Evolutionary conservation across 2,329 filamentous ascomycete genomes (phyloP).

Genomic region (Aspergillus hortae): DNA sequence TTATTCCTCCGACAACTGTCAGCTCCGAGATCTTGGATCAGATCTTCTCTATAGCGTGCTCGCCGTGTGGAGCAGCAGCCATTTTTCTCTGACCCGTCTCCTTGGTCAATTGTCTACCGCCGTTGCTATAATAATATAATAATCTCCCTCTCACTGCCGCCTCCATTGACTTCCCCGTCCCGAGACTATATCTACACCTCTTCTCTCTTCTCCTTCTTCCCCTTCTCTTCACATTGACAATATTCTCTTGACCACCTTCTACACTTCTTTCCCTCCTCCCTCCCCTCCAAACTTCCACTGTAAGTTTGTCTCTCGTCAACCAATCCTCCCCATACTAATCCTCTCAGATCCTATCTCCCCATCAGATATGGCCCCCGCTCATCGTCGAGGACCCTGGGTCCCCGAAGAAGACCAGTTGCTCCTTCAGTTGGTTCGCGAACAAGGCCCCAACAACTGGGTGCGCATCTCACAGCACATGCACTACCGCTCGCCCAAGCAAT

Average conservation of each 20-base stretch:
- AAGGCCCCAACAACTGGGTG: constrained; percentile 86
- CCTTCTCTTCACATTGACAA: background rate
- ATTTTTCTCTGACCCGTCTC: constrained; percentile 33
- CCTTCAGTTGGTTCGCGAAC: constrained; percentile 64
- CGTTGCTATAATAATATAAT: constrained; percentile 19
- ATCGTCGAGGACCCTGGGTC: constrained; percentile 80
- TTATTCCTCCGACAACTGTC: constrained; percentile 29
- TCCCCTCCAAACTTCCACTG: too few relatives aligned
- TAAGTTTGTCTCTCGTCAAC: too few relatives aligned
- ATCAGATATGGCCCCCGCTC: constrained; percentile 43
- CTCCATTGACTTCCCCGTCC: constrained; percentile 7
- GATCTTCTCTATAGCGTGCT: constrained; percentile 38
- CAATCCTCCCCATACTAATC: background rate
- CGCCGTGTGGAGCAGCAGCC: constrained; percentile 26
- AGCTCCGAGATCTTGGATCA: constrained; percentile 40
- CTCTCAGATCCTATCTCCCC: background rate
- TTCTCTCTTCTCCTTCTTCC: too few relatives aligned
- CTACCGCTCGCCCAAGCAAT: constrained; percentile 86
- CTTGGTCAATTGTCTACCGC: constrained; percentile 30
- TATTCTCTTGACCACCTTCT: background rate
- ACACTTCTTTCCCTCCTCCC: background rate
- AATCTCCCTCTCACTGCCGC: constrained; percentile 5
- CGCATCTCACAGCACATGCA: constrained; percentile 72
- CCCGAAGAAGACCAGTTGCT: constrained; percentile 70
- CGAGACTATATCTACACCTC: constrained; percentile 16